phyloP scores from a whole-genome alignment of 176 grass and related monocot genomes.

The Dactylis glomerata region DNA sequence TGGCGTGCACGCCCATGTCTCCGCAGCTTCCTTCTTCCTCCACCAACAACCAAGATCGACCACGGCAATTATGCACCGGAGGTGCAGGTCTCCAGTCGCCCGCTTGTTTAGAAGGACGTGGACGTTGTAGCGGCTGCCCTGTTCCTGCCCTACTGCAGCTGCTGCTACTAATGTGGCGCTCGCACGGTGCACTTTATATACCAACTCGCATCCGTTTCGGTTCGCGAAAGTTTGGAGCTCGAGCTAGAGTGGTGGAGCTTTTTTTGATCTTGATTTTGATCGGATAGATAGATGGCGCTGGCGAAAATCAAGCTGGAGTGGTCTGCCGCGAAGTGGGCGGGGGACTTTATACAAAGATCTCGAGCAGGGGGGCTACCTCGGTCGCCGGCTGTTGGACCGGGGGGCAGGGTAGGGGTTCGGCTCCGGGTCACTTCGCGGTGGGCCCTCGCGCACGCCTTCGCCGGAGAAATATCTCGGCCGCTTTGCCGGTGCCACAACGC shows the following conservation, averaged over 20 bases:
- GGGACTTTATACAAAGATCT: neutral
- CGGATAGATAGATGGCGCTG: neutral
- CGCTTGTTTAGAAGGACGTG: neutral
- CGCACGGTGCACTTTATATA: neutral
- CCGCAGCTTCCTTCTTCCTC: neutral
- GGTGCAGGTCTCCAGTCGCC: neutral
- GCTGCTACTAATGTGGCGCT: neutral
- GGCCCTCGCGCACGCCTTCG: neutral
- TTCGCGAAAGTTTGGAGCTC: conserved; percentile 5
- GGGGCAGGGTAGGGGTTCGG: neutral
- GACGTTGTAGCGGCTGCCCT: conserved; percentile 8
- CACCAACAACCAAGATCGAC: neutral
- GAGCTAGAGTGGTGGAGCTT: neutral
- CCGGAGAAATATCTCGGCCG: conserved; percentile 38
- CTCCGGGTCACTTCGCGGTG: neutral
- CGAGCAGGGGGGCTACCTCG: no score
- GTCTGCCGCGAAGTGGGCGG: conserved; percentile 4
- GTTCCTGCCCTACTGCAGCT: neutral
- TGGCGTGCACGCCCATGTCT: conserved; percentile 28
- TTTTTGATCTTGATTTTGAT: neutral
- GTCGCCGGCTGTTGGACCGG: neutral
- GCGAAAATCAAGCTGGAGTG: neutral
- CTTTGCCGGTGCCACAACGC: neutral
- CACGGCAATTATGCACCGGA: conserved; percentile 27
- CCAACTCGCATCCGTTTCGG: neutral